phyloP scores from a whole-genome alignment of 768 basidiomycete species.

The Holtermanniella nyarrowii region DNA sequence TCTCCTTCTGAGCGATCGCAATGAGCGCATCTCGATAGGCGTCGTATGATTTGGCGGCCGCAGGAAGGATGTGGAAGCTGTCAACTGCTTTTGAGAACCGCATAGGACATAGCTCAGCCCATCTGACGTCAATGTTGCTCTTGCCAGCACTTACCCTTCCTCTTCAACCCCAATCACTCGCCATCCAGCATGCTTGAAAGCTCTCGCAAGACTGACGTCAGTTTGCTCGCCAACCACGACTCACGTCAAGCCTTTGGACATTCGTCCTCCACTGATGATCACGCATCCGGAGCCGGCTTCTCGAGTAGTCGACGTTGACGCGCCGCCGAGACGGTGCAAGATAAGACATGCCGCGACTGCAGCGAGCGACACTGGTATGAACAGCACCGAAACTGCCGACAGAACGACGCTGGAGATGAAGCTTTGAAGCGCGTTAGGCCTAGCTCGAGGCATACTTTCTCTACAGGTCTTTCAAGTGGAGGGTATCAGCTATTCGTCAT shows the following conservation, averaged over 20 bases:
- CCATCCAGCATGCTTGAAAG: conserved; percentile 37
- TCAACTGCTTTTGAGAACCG: conserved; percentile 28
- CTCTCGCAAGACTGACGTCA: conserved; percentile 21
- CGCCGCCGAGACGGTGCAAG: conserved; percentile 6
- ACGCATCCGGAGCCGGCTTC: conserved; percentile 17
- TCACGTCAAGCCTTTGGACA: conserved; percentile 36
- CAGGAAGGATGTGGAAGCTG: conserved; percentile 27
- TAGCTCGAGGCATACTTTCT: conserved; percentile 14
- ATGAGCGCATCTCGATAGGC: conserved; percentile 27
- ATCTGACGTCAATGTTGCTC: conserved; percentile 9
- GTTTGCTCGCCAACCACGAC: not conserved
- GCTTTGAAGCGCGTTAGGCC: conserved; percentile 4
- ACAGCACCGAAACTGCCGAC: conserved; percentile 13
- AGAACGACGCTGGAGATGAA: conserved; percentile 8
- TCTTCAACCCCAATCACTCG: conserved; percentile 37
- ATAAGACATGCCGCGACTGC: conserved; percentile 20
- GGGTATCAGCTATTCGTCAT: too few species aligned
- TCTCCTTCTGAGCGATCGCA: conserved; percentile 24
- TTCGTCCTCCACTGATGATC: conserved; percentile 33
- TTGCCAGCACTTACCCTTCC: conserved; percentile 19
- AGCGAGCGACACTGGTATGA: conserved; percentile 20
- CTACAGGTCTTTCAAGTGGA: too few species aligned
- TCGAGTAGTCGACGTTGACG: not conserved
- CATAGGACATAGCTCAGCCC: conserved; percentile 35
- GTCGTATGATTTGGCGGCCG: conserved; percentile 16